Evolutionary conservation across 192 early-diverging fungal genomes (phyloP), one percentile per base, ranked within the genome.

Genomic region (Pilobolus umbonatus): DNA sequence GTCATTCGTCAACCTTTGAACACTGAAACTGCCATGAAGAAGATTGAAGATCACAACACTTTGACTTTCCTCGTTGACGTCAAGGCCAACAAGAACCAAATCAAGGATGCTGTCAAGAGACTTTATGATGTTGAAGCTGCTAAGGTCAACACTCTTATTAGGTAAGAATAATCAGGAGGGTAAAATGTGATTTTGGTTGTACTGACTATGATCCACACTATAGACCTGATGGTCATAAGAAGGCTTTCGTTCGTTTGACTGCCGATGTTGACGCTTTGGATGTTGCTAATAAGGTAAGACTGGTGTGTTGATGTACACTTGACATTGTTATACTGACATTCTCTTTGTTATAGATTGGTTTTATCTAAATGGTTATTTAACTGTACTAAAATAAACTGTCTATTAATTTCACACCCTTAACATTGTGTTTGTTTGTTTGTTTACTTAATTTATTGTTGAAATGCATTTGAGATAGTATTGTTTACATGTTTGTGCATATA

Each of bases 1-100:
- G 76, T 96, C 69, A 75, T 99, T 57, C 83, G 81, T 71, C 85
- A 88, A 75, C 97, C 97, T 36, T 79, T 99, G 55, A 95, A 91
- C 85, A 96, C 94, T 60, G 97, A 99, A 83, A 86, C 89, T 36
- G 94, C 97, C 78, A 98, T 98, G 93, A 99, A 99, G 88, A 95
- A 94, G 86, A 96, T 99, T 65, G 97, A 99, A 86, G 92, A 96
- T 65, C 80, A 94, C 84, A 99, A 99, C 91, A 99, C 97, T 59
- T 80, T 99, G 31, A 94, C 96, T 63, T 99, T 99, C 84, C 78
- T 99, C 64, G 88, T 90, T 67, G 93, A 99, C 69, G 89, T 96
- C 65, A 87, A 87, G 61, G 78, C 92, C 77, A 99, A 99, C 92
- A 99, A 99, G 90, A 79, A 84, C 67, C 94, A 98, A 81, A 98